These are phyloP conservation scores for Coemansia sp. DNA, from an alignment of 192 early-diverging fungal species.

Conservation along the genomic window DNA sequence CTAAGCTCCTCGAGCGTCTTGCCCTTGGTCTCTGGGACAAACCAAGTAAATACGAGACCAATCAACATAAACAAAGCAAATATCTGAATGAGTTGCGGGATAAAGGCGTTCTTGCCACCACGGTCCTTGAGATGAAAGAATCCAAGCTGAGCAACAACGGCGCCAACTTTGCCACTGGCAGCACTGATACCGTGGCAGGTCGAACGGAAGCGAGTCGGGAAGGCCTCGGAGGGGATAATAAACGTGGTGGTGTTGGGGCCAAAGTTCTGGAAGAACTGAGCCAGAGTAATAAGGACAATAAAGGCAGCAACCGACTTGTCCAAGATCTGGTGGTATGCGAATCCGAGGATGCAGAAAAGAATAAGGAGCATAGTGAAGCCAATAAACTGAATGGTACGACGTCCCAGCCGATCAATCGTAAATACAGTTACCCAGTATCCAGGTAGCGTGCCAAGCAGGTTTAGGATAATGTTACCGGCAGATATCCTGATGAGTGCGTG, in stretches of 20 bases:
- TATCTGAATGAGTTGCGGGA: slow-evolving; percentile 65
- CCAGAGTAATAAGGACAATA: slow-evolving; percentile 61
- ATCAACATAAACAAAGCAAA: slow-evolving; percentile 77
- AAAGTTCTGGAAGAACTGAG: slow-evolving; percentile 89
- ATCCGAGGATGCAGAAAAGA: slow-evolving; percentile 73
- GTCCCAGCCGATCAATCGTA: slow-evolving; percentile 80
- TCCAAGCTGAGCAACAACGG: slow-evolving; percentile 68
- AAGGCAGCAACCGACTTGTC: slow-evolving; percentile 59
- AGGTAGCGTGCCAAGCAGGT: slow-evolving; percentile 77
- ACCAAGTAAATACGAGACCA: slow-evolving; percentile 61
- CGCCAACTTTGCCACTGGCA: slow-evolving; percentile 73
- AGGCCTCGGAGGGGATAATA: slow-evolving; percentile 75
- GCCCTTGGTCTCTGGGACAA: slow-evolving; percentile 55
- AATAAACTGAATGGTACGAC: slow-evolving; percentile 85
- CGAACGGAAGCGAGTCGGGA: slow-evolving; percentile 78
- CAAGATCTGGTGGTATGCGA: slow-evolving; percentile 66
- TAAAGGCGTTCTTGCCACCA: slow-evolving; percentile 62
- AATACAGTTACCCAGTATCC: slow-evolving; percentile 96
- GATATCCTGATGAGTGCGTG: slow-evolving; percentile 65
- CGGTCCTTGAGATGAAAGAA: slow-evolving; percentile 69
- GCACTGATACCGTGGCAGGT: slow-evolving; percentile 80
- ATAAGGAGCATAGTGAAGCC: slow-evolving; percentile 82
- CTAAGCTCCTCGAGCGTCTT: slow-evolving; percentile 55
- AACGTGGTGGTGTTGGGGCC: slow-evolving; percentile 92
- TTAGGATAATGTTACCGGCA: slow-evolving; percentile 88